A percentile compares a stretch with the other conserved stretches of the same genome.
phyloP scores from a whole-genome alignment of 495 filamentous ascomycete genomes.

The Bacidia gigantensis region DNA sequence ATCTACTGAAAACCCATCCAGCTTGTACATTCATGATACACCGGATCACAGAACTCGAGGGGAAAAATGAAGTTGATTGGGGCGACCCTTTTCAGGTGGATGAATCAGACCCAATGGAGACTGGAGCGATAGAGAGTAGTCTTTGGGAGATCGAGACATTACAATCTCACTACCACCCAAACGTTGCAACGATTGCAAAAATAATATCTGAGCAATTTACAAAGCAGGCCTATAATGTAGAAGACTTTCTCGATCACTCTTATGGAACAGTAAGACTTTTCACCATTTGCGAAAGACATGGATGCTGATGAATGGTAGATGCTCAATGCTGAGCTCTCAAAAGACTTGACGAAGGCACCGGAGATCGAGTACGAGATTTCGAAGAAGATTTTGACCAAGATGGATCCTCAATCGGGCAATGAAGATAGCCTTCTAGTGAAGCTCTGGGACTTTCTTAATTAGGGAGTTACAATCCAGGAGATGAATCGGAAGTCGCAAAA shows the following conservation, averaged over 20 bases:
- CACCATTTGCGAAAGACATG: background rate
- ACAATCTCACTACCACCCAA: constrained; percentile 91
- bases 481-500: too few relatives aligned
- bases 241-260: constrained; percentile 93
- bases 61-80: constrained; percentile 45
- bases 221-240: constrained; percentile 79
- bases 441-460: constrained; percentile 47
- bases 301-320: constrained; percentile 34
- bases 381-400: constrained; percentile 63
- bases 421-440: constrained; percentile 37
- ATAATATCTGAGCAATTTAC: constrained; percentile 97
- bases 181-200: constrained; percentile 84
- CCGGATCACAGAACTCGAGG: constrained; percentile 40
- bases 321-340: constrained; percentile 66
- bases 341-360: constrained; percentile 68
- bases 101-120: constrained; percentile 73
- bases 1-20: constrained; percentile 81
- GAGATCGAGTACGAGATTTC: constrained; percentile 92
- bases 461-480: too few relatives aligned
- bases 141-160: constrained; percentile 88
- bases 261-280: constrained; percentile 54
- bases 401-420: constrained; percentile 29
- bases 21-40: constrained; percentile 93
- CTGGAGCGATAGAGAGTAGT: constrained; percentile 76
- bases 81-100: constrained; percentile 64